These are phyloP conservation scores for Penicillium canescens DNA, from an alignment of 495 filamentous ascomycete genomes.

Conservation along the genomic window DNA sequence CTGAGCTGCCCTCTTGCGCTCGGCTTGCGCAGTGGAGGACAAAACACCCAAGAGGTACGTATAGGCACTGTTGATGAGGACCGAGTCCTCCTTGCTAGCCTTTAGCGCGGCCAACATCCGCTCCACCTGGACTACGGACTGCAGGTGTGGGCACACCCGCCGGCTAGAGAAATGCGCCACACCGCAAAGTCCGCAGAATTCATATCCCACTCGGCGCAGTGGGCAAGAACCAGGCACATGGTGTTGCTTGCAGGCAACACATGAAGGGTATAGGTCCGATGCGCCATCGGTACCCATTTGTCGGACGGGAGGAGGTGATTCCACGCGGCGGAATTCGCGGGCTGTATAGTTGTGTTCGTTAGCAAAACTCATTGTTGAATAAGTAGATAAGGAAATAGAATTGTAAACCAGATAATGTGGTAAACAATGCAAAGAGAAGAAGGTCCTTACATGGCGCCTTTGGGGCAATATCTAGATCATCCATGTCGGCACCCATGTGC, in stretches of 20 bases:
- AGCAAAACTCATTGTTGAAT: background rate
- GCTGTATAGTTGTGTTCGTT: conserved; percentile 12
- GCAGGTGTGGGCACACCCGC: conserved; percentile 62
- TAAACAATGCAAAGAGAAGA: background rate
- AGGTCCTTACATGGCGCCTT: background rate
- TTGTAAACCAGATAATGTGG: background rate
- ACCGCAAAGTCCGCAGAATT: conserved; percentile 67
- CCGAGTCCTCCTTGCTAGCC: conserved; percentile 52
- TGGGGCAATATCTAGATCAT: background rate
- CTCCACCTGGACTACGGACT: conserved; percentile 54
- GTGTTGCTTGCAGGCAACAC: conserved; percentile 51
- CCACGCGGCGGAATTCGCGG: conserved; percentile 43
- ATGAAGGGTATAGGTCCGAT: conserved; percentile 31
- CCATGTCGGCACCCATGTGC: background rate
- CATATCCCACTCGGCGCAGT: conserved; percentile 59
- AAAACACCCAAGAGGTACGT: conserved; percentile 58
- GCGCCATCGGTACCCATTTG: conserved; percentile 48
- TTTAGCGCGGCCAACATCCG: conserved; percentile 62
- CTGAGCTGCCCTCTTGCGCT: conserved; percentile 1
- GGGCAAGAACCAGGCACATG: conserved; percentile 62
- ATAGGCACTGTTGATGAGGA: conserved; percentile 52
- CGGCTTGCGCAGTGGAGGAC: conserved; percentile 43
- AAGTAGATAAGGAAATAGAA: background rate
- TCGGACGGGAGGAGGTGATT: conserved; percentile 16
- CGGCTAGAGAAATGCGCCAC: conserved; percentile 60